Conservation (phyloP, 2,329 filamentous ascomycete genomes). For the Fonsecaea multimorphosa region DNA sequence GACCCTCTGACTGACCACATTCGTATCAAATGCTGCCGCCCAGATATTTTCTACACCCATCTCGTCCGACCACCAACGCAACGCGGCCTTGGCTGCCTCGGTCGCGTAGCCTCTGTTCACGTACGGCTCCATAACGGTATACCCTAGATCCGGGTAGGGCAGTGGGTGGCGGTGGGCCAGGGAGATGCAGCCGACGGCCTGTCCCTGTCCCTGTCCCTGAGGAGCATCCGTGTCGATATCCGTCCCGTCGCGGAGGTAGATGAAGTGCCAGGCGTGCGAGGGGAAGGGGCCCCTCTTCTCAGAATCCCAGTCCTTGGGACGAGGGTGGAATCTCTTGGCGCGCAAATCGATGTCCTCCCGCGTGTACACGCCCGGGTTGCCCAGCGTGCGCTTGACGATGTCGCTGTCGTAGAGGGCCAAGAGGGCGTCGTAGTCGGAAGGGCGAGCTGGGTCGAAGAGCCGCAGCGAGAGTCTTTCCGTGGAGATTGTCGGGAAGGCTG, state of each 20-base stretch:
- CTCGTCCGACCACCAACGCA: conserved; percentile 18
- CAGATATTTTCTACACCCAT: conserved; percentile 20
- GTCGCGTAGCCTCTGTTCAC: conserved; percentile 22
- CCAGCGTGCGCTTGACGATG: conserved; percentile 2
- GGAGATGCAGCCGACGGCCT: conserved; percentile 14
- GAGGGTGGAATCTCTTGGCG: neutral
- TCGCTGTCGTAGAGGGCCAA: conserved; percentile 13
- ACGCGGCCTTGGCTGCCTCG: conserved; percentile 18
- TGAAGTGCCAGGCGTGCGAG: conserved; percentile 14
- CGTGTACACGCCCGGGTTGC: conserved; percentile 7
- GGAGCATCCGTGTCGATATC: neutral
- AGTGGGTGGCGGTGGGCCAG: conserved; percentile 11
- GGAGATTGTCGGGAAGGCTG: neutral
- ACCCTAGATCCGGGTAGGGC: conserved; percentile 21
- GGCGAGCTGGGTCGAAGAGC: conserved; percentile 13
- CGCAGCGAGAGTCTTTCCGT: conserved; percentile 13
- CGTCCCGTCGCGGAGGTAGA: conserved; percentile 22
- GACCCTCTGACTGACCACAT: conserved; percentile 15
- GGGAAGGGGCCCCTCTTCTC: conserved; percentile 2
- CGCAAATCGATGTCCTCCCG: conserved; percentile 11
- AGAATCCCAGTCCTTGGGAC: neutral
- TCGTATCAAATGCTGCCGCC: conserved; percentile 14
- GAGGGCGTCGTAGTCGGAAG: conserved; percentile 14
- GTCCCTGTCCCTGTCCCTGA: no score
- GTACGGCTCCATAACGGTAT: conserved; percentile 7